These are phyloP conservation scores for Selenicereus undatus DNA, from an alignment of 148 eudicot genomes.

Conservation along the genomic window DNA sequence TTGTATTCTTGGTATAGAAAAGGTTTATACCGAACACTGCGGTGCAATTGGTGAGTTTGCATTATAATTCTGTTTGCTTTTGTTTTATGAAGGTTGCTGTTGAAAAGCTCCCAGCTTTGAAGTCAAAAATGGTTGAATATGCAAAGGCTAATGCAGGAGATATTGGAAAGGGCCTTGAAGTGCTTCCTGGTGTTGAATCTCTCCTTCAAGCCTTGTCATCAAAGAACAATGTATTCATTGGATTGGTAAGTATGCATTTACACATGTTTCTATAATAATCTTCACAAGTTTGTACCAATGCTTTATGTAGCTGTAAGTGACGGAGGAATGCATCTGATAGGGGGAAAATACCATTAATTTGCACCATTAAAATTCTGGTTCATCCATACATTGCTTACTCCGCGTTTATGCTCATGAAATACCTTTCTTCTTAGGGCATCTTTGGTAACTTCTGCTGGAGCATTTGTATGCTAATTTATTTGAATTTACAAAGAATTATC, in stretches of 20 bases:
- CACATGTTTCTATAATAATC: neutral
- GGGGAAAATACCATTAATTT: neutral
- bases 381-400: neutral
- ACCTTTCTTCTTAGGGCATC: neutral
- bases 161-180: constrained; percentile 23
- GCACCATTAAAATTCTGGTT: neutral
- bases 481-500: neutral
- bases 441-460: neutral
- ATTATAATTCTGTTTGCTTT: neutral
- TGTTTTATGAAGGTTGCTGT: constrained; percentile 13
- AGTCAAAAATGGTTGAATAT: constrained; percentile 25
- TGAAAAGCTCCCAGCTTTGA: constrained; percentile 16
- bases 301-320: too few species aligned
- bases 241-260: constrained; percentile 12
- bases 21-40: neutral
- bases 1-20: neutral
- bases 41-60: neutral
- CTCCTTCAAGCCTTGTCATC: constrained; percentile 27
- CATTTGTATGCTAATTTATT: neutral
- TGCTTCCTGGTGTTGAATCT: constrained; percentile 27
- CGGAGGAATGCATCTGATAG: neutral
- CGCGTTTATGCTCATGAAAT: neutral
- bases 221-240: constrained; percentile 11
- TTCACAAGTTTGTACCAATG: neutral
- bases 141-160: constrained; percentile 17